Evolutionary conservation across 768 basidiomycete species (phyloP), one percentile per base, ranked within the genome.

Genomic region (Hypholoma sublateritium): DNA sequence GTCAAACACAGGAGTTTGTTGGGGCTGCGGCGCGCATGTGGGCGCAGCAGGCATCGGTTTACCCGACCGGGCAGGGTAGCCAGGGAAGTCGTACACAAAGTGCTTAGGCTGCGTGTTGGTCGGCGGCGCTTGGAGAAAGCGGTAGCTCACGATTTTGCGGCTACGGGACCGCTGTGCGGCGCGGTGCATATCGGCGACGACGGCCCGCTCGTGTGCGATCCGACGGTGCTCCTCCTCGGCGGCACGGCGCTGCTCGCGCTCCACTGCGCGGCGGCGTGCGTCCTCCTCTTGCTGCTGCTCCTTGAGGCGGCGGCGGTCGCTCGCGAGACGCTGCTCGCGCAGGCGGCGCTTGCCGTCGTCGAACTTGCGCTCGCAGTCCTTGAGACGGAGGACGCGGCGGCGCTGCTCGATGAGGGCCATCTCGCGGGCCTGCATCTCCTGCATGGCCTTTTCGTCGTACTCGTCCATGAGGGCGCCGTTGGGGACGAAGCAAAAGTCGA

Each of bases 311-410:
- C 62, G 56, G n/a, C 69, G 67, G 17, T 72, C 49, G 0, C 75
- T 75, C 7, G 69, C 63, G 14, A 70, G 57, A 47, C 70, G 69
- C 54, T 79, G 77, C 43, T 72, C 71, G 39, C 77, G 69, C 50
- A 82, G 58, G 9, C 76, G 68, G 22, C 69, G 65, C 69, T 78
- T 82, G 61, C 76, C 77, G 24, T 72, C 71, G 48, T 80, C 74
- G 82, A 82, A 83, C 49, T 76, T 74, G 32, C 67, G 67, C 63
- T 80, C 80, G 56, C 81, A 80, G 13, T 69, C 70, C n/a, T 65
- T 72, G 48, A 83, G 68, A 32, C 77, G 67, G 55, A 80, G 75
- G 25, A 67, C 56, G 39, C 82, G 69, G 44, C 71, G 69, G 16
- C 68, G 59, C 59, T 77, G 71, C 59, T 72, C 61, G 16, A 72